Conservation (phyloP, 2,329 filamentous ascomycete species). For the Penicillium sp. region DNA sequence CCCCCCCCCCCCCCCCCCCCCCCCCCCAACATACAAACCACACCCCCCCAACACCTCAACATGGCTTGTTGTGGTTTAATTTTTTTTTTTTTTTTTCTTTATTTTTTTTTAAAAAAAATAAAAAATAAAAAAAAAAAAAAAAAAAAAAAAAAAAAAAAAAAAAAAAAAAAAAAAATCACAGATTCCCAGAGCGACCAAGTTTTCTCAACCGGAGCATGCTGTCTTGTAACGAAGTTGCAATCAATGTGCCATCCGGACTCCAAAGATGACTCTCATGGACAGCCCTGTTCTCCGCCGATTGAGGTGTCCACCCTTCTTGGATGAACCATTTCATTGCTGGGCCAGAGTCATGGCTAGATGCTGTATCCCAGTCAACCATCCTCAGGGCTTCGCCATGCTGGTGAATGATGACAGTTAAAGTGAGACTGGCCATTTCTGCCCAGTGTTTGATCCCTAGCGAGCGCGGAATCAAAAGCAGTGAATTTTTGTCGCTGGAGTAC, state of each 20-base stretch:
- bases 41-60: no score
- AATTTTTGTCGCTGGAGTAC: slow-evolving; percentile 62
- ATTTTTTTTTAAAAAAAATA: no score
- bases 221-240: slow-evolving; percentile 56
- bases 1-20: no score
- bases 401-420: slow-evolving; percentile 55
- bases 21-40: no score
- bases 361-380: slow-evolving; percentile 44
- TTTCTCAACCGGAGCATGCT: slow-evolving; percentile 47
- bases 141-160: no score
- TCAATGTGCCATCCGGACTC: slow-evolving; percentile 46
- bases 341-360: slow-evolving; percentile 16
- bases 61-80: no score
- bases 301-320: slow-evolving; percentile 54
- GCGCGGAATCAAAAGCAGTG: slow-evolving; percentile 56
- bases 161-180: no score
- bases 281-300: slow-evolving; percentile 50
- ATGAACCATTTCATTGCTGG: slow-evolving; percentile 51
- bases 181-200: slow-evolving; percentile 20
- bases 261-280: slow-evolving; percentile 54
- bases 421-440: slow-evolving; percentile 52
- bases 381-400: slow-evolving; percentile 43
- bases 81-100: slow-evolving; percentile 25
- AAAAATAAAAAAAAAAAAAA: neutral
- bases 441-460: slow-evolving; percentile 50